Evolutionary conservation across 805 yeast species (phyloP), one percentile per base, ranked within the genome.

Genomic region (Sugiyamaella chiloensis): DNA sequence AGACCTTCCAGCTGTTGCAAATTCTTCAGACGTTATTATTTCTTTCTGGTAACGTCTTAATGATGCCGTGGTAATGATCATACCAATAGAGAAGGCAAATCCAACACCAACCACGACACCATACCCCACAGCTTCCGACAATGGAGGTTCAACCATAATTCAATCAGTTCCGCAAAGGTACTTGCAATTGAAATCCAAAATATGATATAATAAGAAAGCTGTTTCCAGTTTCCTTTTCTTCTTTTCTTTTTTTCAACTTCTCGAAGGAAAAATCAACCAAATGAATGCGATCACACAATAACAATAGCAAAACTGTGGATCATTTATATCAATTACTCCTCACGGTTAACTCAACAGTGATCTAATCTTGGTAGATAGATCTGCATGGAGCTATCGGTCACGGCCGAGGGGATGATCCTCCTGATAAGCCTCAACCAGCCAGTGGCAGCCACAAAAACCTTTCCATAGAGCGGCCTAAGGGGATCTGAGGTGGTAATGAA

Each of bases 91-190:
- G 42, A 67, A 67, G 9, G 64, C 66, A 5, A 73, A 65, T n/a
- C 96, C 96, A n/a, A 89, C 74, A 17, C 96, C 96, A 16, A 87
- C 83, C 20, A 89, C 86, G 45, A 88, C 82, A 17, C 87, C 96
- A 59, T 88, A 88, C 5, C 96, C 96, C 1, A 85, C 88, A 31
- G 88, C 85, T 65, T 87, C 85, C 1, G 87, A 80, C 30, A 82
- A 71, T 5, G 73, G 68, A 35, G 68, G 62, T 12, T 31, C 20
- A 8, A 16, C 19, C 21, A 19, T 34, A 19, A 34, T 34, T 12
- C 3, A 16, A 21, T 17, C 12, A 29, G 5, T 6, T 29, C 17
- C 34, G 16, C 12, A 29, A 29, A 29, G 16, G 6, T n/a, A 29
- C 34, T n/a, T n/a, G n/a, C n/a, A n/a, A n/a, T n/a, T n/a, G n/a